These are phyloP conservation scores for Vigna mungo DNA, from an alignment of 306 rosid genomes.

Conservation along the genomic window DNA sequence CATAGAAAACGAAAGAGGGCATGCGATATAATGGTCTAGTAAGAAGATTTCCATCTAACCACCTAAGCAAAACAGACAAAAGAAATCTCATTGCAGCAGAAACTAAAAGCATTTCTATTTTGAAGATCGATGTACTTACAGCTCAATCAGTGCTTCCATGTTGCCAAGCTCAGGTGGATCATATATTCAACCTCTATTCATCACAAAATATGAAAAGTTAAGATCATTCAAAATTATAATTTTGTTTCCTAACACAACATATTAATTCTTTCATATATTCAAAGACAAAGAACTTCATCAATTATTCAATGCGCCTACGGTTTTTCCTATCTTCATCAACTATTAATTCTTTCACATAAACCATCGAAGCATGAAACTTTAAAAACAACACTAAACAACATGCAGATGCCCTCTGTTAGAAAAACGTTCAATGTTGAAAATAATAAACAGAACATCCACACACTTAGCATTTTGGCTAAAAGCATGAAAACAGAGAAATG, in stretches of 20 bases:
- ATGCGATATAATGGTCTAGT: slow-evolving; percentile 48
- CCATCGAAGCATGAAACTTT: background rate
- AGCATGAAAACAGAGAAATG: slow-evolving; percentile 2
- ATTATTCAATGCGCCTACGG: too few relatives aligned
- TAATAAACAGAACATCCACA: background rate
- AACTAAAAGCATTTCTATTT: background rate
- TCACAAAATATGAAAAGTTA: too few relatives aligned
- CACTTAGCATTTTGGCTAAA: background rate
- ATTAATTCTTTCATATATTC: too few relatives aligned
- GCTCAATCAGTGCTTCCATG: slow-evolving; percentile 73
- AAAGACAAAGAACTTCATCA: too few relatives aligned
- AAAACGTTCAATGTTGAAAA: background rate
- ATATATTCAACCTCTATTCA: too few relatives aligned
- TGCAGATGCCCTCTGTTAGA: slow-evolving; percentile 13
- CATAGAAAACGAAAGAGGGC: slow-evolving; percentile 39
- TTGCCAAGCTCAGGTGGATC: slow-evolving; percentile 63
- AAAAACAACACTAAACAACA: background rate
- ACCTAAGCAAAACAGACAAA: slow-evolving; percentile 52
- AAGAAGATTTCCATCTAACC: slow-evolving; percentile 76
- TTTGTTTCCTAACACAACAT: too few relatives aligned
- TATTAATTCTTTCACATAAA: background rate
- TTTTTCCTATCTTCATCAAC: too few relatives aligned
- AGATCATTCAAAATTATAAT: too few relatives aligned
- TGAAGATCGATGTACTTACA: slow-evolving; percentile 59
- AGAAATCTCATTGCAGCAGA: slow-evolving; percentile 1